Evolutionary conservation across 495 filamentous ascomycete species (phyloP).

Genomic region (Xylaria telfairii): DNA sequence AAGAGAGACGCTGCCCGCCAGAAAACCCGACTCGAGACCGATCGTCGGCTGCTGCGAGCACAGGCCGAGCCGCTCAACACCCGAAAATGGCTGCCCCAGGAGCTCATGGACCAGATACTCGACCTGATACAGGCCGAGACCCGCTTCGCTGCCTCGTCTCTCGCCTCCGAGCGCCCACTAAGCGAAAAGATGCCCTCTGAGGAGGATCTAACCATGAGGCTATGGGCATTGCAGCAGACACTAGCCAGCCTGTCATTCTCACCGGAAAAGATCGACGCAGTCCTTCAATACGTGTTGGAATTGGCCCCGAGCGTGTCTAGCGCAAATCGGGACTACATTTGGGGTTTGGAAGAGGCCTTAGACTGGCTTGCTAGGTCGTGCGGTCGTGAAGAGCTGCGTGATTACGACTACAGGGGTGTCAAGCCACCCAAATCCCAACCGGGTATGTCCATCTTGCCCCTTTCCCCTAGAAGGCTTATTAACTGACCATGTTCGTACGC

Average conservation of each 20-base stretch:
- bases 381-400: conserved; percentile 68
- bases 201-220: conserved; percentile 73
- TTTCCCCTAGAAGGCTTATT: background rate
- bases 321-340: conserved; percentile 68
- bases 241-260: conserved; percentile 69
- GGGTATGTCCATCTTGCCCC: conserved; percentile 31
- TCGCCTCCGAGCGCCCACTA: conserved; percentile 44
- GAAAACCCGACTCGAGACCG: conserved; percentile 74
- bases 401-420: conserved; percentile 61
- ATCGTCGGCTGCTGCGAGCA: conserved; percentile 74
- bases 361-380: conserved; percentile 84
- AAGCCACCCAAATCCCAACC: conserved; percentile 42
- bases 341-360: conserved; percentile 85
- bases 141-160: conserved; percentile 54
- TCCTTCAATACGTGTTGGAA: conserved; percentile 67
- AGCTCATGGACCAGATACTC: conserved; percentile 77
- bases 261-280: conserved; percentile 64
- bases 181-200: conserved; percentile 59
- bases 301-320: conserved; percentile 58
- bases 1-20: conserved; percentile 71
- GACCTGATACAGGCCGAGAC: conserved; percentile 61
- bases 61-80: conserved; percentile 73
- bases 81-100: conserved; percentile 77
- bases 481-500: background rate
- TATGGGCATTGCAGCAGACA: conserved; percentile 81